phyloP scores from a whole-genome alignment of 1,284 basidiomycete species.

The Cystobasidium pallidum region DNA sequence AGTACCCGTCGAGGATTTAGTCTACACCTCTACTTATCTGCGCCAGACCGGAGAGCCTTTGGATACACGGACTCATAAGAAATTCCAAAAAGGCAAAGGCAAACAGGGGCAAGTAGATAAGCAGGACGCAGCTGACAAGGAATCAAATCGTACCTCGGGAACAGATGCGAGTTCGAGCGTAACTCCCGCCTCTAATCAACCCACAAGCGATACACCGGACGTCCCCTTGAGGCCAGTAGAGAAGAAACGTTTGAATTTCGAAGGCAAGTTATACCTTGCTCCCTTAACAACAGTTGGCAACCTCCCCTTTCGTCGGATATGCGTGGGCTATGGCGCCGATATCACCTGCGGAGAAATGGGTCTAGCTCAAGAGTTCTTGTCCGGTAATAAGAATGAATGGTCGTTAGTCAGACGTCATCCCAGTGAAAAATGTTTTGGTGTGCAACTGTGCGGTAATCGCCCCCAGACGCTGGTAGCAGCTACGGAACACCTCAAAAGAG shows the following conservation, averaged over 20 bases:
- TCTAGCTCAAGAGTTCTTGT: slow-evolving; percentile 58
- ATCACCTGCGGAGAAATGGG: slow-evolving; percentile 90
- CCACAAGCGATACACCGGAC: slow-evolving; percentile 64
- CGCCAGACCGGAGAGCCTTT: slow-evolving; percentile 49
- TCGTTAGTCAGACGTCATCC: slow-evolving; percentile 84
- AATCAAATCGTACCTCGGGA: not conserved
- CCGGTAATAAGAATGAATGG: slow-evolving; percentile 87
- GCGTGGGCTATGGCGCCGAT: slow-evolving; percentile 82
- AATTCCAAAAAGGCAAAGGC: slow-evolving; percentile 11
- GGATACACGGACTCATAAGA: slow-evolving; percentile 43
- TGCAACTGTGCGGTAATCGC: slow-evolving; percentile 76
- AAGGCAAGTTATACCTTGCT: slow-evolving; percentile 86
- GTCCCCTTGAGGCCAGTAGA: slow-evolving; percentile 73
- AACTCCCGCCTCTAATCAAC: not conserved
- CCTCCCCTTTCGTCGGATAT: slow-evolving; percentile 88
- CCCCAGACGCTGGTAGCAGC: slow-evolving; percentile 75
- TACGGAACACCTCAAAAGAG: slow-evolving; percentile 78
- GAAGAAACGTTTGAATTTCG: slow-evolving; percentile 85
- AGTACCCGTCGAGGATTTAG: slow-evolving; percentile 52
- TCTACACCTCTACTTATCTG: slow-evolving; percentile 48
- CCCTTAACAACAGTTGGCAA: slow-evolving; percentile 96
- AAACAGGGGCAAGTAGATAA: slow-evolving; percentile 17
- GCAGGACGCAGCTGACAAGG: not conserved
- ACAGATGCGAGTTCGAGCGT: not conserved
- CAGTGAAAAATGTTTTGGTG: slow-evolving; percentile 84